Conservation (phyloP, 2,329 filamentous ascomycete genomes). For the Fusarium pseudograminearum region DNA sequence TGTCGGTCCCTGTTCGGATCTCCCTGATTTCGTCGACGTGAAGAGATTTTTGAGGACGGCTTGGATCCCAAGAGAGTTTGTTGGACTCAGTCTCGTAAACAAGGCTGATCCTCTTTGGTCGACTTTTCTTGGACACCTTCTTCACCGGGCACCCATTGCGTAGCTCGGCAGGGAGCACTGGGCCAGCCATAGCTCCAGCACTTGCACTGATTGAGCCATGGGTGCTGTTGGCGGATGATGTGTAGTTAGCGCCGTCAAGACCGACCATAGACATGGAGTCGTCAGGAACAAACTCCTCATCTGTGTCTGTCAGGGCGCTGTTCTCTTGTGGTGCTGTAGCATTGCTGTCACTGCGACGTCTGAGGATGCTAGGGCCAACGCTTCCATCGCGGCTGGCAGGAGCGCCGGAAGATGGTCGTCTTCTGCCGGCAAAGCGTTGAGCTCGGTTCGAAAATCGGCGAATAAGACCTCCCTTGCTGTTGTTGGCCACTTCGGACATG, state of each 20-base stretch:
- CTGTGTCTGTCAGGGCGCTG: conserved; percentile 60
- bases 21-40: conserved; percentile 97
- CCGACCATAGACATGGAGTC: conserved; percentile 53
- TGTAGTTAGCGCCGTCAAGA: conserved; percentile 59
- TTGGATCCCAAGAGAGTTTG: conserved; percentile 88
- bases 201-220: conserved; percentile 61
- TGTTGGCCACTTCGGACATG: conserved; percentile 61
- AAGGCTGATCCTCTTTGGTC: conserved; percentile 74
- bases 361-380: conserved; percentile 87
- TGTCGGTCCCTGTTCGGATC: conserved; percentile 84
- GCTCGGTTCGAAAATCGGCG: conserved; percentile 87
- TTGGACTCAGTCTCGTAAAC: conserved; percentile 85
- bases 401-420: conserved; percentile 82
- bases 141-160: conserved; percentile 81
- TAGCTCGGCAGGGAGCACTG: conserved; percentile 80
- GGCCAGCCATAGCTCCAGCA: conserved; percentile 66
- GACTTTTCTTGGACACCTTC: conserved; percentile 86
- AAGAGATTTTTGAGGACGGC: conserved; percentile 82
- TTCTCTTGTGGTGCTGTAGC: conserved; percentile 71
- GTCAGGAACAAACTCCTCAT: conserved; percentile 57
- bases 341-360: conserved; percentile 90
- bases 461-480: conserved; percentile 72
- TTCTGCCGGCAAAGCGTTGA: conserved; percentile 73
- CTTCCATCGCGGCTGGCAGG: conserved; percentile 86
- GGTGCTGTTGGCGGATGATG: conserved; percentile 63